Percentiles rank a stretch among this genome's conserved stretches.
These are phyloP conservation scores for Auriscalpium orientale DNA, from an alignment of 768 basidiomycete genomes.

Conservation along the genomic window DNA sequence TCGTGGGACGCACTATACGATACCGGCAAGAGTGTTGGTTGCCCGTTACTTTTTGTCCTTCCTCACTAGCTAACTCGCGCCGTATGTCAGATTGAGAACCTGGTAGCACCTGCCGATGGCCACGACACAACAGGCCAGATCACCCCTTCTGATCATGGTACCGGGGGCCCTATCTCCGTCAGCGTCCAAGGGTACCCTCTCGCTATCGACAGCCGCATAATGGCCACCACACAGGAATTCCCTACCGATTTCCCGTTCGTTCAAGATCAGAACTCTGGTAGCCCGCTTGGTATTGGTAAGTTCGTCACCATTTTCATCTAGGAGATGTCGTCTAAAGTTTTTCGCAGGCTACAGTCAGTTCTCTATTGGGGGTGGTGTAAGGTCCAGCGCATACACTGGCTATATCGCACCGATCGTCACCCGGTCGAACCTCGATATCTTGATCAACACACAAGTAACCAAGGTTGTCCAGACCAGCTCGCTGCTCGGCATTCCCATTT, in stretches of 20 bases:
- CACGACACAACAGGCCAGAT: slow-evolving; percentile 2
- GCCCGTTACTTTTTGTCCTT: too few relatives aligned
- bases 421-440: neutral
- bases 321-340: neutral
- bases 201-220: neutral
- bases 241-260: slow-evolving; percentile 2
- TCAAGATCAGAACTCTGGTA: slow-evolving; percentile 3
- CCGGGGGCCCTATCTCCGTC: neutral
- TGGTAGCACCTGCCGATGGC: slow-evolving; percentile 2
- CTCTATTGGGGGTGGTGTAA: slow-evolving; percentile 12
- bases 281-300: neutral
- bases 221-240: neutral
- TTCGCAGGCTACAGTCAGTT: slow-evolving; percentile 12
- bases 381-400: slow-evolving; percentile 8
- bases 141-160: neutral
- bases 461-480: neutral
- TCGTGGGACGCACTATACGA: slow-evolving; percentile 29
- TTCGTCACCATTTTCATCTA: neutral
- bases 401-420: slow-evolving; percentile 4
- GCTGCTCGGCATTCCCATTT: neutral
- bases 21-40: slow-evolving; percentile 25
- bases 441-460: neutral
- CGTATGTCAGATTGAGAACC: slow-evolving; percentile 1
- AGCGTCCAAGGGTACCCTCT: neutral
- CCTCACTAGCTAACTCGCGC: neutral